Percentiles rank a stretch among this genome's conserved stretches.
Evolutionary conservation across 345 rosid species (phyloP).

Genomic region (Eucalyptus erythrocorys): DNA sequence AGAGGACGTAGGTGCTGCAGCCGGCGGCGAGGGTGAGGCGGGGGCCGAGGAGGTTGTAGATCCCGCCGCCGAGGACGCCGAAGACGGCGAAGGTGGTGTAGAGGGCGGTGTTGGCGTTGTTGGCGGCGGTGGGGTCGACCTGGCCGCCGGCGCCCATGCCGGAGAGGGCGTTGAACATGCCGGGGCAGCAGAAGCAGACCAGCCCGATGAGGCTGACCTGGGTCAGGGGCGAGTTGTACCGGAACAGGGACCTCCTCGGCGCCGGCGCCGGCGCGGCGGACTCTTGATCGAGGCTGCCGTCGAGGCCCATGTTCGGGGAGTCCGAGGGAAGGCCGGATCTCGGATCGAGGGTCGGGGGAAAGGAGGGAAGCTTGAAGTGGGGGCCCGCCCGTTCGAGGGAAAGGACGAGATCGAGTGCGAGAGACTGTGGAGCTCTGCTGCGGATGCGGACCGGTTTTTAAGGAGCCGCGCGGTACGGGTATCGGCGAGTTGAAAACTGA

Average conservation of each 20-base stretch:
- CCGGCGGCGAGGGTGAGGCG: slow-evolving; percentile 50
- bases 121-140: slow-evolving; percentile 60
- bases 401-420: background rate
- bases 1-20: slow-evolving; percentile 66
- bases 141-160: slow-evolving; percentile 99
- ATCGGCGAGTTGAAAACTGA: too few relatives aligned
- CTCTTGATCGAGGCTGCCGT: slow-evolving; percentile 3
- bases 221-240: slow-evolving; percentile 68
- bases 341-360: background rate
- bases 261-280: background rate
- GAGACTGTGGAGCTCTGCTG: too few relatives aligned
- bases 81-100: slow-evolving; percentile 51
- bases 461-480: accelerated
- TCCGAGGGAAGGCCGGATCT: background rate
- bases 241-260: slow-evolving; percentile 5
- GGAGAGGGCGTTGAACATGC: slow-evolving; percentile 91
- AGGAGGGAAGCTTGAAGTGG: background rate
- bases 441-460: too few relatives aligned
- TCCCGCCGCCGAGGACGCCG: slow-evolving; percentile 53
- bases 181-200: slow-evolving; percentile 95
- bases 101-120: slow-evolving; percentile 81
- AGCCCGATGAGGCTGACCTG: slow-evolving; percentile 69
- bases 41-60: slow-evolving; percentile 62
- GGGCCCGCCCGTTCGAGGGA: too few relatives aligned
- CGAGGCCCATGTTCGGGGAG: background rate